Evolutionary conservation across 805 yeast species (phyloP), one percentile per base, ranked within the genome.

Genomic region (Barnettozyma populi): DNA sequence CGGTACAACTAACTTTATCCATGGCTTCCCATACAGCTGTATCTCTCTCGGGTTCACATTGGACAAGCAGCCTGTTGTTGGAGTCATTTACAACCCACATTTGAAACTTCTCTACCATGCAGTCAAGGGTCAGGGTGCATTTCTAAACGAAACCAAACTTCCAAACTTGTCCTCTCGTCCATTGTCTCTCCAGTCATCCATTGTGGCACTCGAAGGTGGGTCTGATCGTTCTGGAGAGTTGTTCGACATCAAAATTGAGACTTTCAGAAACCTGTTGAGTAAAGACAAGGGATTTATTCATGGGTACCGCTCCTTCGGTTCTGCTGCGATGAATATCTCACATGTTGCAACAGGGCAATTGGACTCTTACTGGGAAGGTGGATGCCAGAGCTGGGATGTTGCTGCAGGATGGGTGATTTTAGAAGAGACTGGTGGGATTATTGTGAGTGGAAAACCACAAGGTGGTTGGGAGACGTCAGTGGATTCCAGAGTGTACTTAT

Each of bases 351-450:
- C 76, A 4, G 86, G 86, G 6, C 69, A 69, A 48, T 50, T 79
- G 24, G 86, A 81, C 57, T 72, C 79, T 4, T 81, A 81, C 62
- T 81, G 86, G 84, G 84, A 79, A 62, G 84, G 84, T 43, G 84
- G 84, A n/a, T 79, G 83, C 57, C 78, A 74, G 59, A 76, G 80
- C 21, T 81, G 86, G 86, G 86, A 81, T 58, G 84, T 80, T 1
- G 78, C 84, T 60, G 86, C 85, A 14, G 83, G 84, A 36, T 80
- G 84, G 83, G 71, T 79, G 42, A 76, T 81, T 43, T 56, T 80
- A 8, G 66, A 69, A 39, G 86, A 81, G 53, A 74, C 83, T 11
- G 86, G 86, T 3, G 85, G 84, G 11, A 52, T 58, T 8, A 61
- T 78, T 41, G 81, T 77, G n/a, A 73, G 79, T 44, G 84, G 81